Evolutionary conservation across 1,139 yeast genomes (phyloP).

Genomic region (Groenewaldozyma auringiensis): DNA sequence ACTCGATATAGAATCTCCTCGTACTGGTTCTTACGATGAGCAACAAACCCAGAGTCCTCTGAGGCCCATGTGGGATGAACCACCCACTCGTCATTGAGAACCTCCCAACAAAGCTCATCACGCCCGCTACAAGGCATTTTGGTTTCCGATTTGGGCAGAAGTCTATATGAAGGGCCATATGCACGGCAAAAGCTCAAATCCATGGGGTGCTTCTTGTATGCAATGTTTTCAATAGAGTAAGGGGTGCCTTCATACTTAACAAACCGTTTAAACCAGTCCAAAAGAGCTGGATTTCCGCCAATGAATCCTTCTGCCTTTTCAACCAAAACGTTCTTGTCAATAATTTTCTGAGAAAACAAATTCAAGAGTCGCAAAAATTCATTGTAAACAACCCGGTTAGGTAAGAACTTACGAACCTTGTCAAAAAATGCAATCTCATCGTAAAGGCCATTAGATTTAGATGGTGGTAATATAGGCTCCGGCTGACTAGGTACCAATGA

Average conservation of each 20-base stretch:
- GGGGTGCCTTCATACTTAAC: slow-evolving; percentile 67
- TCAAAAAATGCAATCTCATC: slow-evolving; percentile 91
- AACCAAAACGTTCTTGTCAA: slow-evolving; percentile 74
- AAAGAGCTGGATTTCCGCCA: slow-evolving; percentile 71
- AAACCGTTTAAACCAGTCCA: slow-evolving; percentile 86
- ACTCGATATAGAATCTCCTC: slow-evolving; percentile 92
- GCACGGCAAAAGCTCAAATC: slow-evolving; percentile 75
- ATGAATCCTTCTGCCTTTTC: slow-evolving; percentile 79
- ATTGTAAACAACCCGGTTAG: slow-evolving; percentile 81
- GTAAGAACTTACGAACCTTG: slow-evolving; percentile 81
- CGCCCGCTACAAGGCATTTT: slow-evolving; percentile 98
- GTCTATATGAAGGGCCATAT: slow-evolving; percentile 87
- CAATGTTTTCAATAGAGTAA: slow-evolving; percentile 71
- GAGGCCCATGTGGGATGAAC: slow-evolving; percentile 99
- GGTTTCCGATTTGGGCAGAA: slow-evolving; percentile 88
- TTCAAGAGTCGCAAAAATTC: slow-evolving; percentile 85
- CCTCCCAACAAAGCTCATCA: slow-evolving; percentile 99
- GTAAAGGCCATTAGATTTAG: slow-evolving; percentile 49
- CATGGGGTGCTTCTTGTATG: slow-evolving; percentile 81
- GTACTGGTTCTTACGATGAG: slow-evolving; percentile 95
- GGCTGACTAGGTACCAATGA: slow-evolving; percentile 79
- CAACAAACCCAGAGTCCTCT: slow-evolving; percentile 95
- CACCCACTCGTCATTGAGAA: slow-evolving; percentile 96
- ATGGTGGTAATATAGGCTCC: slow-evolving; percentile 60
- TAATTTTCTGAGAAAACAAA: slow-evolving; percentile 80